A percentile compares a stretch with the other conserved stretches of the same genome.
These are phyloP conservation scores for Apiospora saccharicola DNA, from an alignment of 2,329 filamentous ascomycete genomes.

Conservation along the genomic window DNA sequence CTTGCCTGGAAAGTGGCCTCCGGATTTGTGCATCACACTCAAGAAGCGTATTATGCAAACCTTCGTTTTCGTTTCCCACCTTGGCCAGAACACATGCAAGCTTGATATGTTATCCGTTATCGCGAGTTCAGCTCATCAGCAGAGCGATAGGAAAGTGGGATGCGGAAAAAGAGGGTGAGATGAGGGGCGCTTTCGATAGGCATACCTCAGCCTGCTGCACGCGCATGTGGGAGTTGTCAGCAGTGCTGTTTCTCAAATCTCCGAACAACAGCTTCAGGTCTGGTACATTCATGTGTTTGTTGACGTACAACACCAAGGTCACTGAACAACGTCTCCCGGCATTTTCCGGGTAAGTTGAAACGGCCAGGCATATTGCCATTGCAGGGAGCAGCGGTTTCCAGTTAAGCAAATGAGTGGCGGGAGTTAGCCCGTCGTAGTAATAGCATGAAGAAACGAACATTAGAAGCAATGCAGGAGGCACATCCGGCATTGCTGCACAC, in stretches of 20 bases:
- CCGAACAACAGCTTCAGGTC: slow-evolving; percentile 4
- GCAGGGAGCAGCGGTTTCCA: background rate
- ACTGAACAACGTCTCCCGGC: slow-evolving; percentile 1
- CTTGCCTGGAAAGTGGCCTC: background rate
- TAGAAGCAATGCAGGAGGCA: slow-evolving; percentile 7
- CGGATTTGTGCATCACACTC: background rate
- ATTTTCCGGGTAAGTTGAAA: slow-evolving; percentile 18
- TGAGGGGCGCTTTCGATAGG: background rate
- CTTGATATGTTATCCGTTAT: slow-evolving; percentile 22
- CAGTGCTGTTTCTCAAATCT: slow-evolving; percentile 4
- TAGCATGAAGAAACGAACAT: slow-evolving; percentile 4
- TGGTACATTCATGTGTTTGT: background rate
- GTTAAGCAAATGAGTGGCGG: background rate
- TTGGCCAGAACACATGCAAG: slow-evolving; percentile 1
- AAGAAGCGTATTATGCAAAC: background rate
- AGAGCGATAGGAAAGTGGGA: background rate
- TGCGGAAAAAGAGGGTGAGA: slow-evolving; percentile 14
- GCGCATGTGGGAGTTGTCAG: background rate
- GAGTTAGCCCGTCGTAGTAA: background rate
- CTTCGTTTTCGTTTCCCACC: background rate
- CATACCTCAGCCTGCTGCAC: background rate
- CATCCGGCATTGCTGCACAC: slow-evolving; percentile 16
- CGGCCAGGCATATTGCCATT: background rate
- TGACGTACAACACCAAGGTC: background rate
- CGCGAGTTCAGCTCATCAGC: background rate